Evolutionary conservation across 2,329 filamentous ascomycete genomes (phyloP).

Genomic region (Alternaria panax): DNA sequence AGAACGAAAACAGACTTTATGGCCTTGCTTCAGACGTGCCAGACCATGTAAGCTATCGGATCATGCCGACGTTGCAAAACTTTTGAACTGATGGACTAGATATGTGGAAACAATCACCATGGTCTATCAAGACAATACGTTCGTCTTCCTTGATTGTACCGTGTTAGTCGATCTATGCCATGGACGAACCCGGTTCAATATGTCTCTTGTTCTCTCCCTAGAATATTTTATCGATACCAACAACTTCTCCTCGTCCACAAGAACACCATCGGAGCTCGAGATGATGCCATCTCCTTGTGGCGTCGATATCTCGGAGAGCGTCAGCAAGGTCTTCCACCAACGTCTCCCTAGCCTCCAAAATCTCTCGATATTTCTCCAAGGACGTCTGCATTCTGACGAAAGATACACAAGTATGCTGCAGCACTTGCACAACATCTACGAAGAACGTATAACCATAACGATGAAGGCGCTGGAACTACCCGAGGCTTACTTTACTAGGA

Average conservation of each 20-base stretch:
- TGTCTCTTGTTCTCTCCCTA: not conserved
- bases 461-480: not conserved
- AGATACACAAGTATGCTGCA: not conserved
- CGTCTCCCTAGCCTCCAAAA: not conserved
- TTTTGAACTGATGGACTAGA: not conserved
- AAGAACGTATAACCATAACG: not conserved
- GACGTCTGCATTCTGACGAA: not conserved
- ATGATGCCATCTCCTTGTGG: not conserved
- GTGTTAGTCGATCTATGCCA: not conserved
- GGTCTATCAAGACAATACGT: not conserved
- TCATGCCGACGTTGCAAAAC: not conserved
- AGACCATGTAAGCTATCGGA: not conserved
- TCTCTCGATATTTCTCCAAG: not conserved
- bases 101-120: not conserved
- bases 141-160: not conserved
- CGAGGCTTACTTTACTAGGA: not conserved
- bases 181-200: not conserved
- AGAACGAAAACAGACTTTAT: not conserved
- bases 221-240: not conserved
- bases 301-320: not conserved
- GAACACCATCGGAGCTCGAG: not conserved
- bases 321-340: not conserved
- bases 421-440: not conserved
- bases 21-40: not conserved
- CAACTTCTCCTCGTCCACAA: not conserved